These are phyloP conservation scores for Hysterium pulicare DNA, from an alignment of 2,329 filamentous ascomycete species.

Conservation along the genomic window DNA sequence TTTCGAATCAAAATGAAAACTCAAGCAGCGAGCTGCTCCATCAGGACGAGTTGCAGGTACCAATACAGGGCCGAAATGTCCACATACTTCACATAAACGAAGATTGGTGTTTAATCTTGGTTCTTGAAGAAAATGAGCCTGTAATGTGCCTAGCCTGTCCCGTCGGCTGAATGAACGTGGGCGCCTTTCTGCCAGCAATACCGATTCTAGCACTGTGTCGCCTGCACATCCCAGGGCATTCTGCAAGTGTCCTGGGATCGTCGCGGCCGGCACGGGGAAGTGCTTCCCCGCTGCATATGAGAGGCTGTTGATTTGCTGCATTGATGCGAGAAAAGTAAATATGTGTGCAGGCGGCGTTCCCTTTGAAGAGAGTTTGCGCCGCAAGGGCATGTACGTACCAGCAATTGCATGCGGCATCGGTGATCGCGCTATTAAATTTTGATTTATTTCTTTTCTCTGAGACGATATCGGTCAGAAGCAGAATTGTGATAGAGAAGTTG, in stretches of 20 bases:
- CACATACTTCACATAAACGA: conserved; percentile 13
- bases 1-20: background rate
- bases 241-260: background rate
- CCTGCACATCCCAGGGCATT: conserved; percentile 27
- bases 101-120: conserved; percentile 28
- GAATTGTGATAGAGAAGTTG: background rate
- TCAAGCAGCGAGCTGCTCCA: background rate
- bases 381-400: background rate
- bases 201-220: conserved; percentile 24
- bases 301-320: background rate
- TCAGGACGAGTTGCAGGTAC: background rate
- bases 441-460: background rate
- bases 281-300: background rate
- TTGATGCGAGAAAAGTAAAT: background rate
- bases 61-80: conserved; percentile 7
- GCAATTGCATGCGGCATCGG: background rate
- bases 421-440: background rate
- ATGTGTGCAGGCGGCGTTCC: background rate
- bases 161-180: conserved; percentile 32
- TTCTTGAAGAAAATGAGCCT: conserved; percentile 18
- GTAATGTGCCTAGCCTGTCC: conserved; percentile 26
- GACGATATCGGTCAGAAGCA: background rate
- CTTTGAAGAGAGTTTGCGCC: background rate
- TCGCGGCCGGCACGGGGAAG: conserved; percentile 24
- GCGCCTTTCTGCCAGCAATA: conserved; percentile 27